Conservation (phyloP, 1,139 yeast genomes). For the Yamadazyma dendronema region DNA sequence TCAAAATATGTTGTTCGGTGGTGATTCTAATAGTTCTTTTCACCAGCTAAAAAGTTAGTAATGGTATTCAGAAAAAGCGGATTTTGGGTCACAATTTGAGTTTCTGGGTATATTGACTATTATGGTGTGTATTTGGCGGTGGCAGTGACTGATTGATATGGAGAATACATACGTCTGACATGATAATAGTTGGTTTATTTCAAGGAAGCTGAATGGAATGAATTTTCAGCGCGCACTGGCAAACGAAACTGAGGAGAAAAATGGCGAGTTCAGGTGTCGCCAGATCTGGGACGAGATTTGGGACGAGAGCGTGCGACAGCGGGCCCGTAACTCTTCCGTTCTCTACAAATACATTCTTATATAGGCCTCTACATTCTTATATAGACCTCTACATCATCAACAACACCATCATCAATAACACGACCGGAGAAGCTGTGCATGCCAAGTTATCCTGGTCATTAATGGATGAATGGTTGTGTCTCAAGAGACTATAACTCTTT, state of each 20-base stretch:
- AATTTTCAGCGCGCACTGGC: constrained; percentile 4
- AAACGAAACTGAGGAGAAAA: background rate
- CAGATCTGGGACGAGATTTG: no score
- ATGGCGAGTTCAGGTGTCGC: no score
- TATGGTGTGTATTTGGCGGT: no score
- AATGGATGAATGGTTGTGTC: constrained; percentile 5
- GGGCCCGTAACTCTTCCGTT: no score
- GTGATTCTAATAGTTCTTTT: constrained; percentile 88
- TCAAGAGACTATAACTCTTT: constrained; percentile 5
- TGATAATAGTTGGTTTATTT: no score
- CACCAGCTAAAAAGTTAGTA: constrained; percentile 40
- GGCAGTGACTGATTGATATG: background rate
- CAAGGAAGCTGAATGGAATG: no score
- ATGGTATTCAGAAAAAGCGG: no score
- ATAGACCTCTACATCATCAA: background rate
- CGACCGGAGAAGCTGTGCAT: background rate
- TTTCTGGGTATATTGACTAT: no score
- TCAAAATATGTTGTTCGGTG: constrained; percentile 79
- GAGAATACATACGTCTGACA: constrained; percentile 18
- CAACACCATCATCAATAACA: background rate
- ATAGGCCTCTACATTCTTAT: no score
- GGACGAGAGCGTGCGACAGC: no score
- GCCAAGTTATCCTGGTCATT: background rate
- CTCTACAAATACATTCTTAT: no score
- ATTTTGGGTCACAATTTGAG: no score